phyloP scores from a whole-genome alignment of 1,284 basidiomycete genomes.

The Ustilago xerochloae region DNA sequence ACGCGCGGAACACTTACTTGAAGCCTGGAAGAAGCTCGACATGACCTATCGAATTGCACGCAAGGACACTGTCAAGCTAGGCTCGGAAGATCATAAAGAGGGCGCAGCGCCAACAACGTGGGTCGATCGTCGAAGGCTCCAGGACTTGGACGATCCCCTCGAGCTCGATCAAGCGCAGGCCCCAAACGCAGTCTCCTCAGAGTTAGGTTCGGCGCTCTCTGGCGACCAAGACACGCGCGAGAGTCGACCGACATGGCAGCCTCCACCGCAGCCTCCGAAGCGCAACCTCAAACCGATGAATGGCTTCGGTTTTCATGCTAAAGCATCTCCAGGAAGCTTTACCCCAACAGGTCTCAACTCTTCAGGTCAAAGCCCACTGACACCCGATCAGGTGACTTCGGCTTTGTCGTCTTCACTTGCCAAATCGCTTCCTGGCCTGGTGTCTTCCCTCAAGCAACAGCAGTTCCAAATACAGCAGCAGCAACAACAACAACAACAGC shows the following conservation, averaged over 20 bases:
- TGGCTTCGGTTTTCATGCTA: conserved; percentile 13
- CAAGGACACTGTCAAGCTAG: conserved; percentile 71
- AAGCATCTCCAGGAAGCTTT: conserved; percentile 21
- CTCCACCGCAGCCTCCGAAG: conserved; percentile 30
- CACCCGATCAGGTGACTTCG: conserved; percentile 33
- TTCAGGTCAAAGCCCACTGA: conserved; percentile 33
- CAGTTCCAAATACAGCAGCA: conserved; percentile 12
- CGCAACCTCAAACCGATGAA: conserved; percentile 17
- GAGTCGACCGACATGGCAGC: conserved; percentile 32
- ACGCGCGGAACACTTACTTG: conserved; percentile 73
- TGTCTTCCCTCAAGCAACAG: conserved; percentile 47
- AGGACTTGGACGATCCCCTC: conserved; percentile 43
- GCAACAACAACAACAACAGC: conserved; percentile 20
- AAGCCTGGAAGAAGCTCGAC: conserved; percentile 80
- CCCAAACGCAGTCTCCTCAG: conserved; percentile 50
- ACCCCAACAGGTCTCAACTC: conserved; percentile 25
- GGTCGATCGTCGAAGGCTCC: conserved; percentile 40
- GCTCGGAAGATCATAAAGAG: conserved; percentile 37
- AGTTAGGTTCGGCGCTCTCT: conserved; percentile 38
- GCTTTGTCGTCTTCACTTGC: conserved; percentile 35
- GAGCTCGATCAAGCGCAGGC: conserved; percentile 53
- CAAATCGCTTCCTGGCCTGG: conserved; percentile 35
- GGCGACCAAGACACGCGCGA: conserved; percentile 33
- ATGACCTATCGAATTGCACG: conserved; percentile 80
- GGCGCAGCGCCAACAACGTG: conserved; percentile 15